Conservation (phyloP, 2,329 filamentous ascomycete species). For the Diaporthe sp. region DNA sequence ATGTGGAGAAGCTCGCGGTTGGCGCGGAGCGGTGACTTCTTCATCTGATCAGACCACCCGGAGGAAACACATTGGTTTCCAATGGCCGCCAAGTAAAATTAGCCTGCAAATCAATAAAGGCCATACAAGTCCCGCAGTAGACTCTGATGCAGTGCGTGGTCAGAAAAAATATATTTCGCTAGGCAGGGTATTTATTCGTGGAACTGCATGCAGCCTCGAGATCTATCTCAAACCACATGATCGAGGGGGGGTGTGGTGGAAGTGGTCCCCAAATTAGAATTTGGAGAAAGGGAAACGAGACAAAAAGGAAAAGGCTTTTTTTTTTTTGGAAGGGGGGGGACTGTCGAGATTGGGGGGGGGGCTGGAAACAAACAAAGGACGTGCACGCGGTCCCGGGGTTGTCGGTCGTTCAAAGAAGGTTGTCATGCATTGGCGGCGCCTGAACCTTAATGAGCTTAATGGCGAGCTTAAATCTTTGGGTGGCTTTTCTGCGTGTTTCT, state of each 20-base stretch:
- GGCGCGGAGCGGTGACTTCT: slow-evolving; percentile 2
- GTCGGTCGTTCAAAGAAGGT: slow-evolving; percentile 40
- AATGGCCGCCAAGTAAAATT: slow-evolving; percentile 7
- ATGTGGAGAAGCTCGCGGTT: neutral
- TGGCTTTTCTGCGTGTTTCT: slow-evolving; percentile 19
- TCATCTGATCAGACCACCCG: slow-evolving; percentile 8
- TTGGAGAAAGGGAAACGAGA: slow-evolving; percentile 1
- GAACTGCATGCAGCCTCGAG: slow-evolving; percentile 14
- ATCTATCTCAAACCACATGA: slow-evolving; percentile 26
- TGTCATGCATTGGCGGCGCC: slow-evolving; percentile 40
- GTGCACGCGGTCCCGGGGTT: slow-evolving; percentile 32
- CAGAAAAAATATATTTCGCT: neutral
- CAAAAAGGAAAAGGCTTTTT: neutral
- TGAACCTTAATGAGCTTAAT: slow-evolving; percentile 43
- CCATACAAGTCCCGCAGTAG: slow-evolving; percentile 11
- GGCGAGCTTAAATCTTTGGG: slow-evolving; percentile 38
- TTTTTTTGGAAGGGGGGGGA: neutral
- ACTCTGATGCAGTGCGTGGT: slow-evolving; percentile 9
- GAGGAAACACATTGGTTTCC: neutral
- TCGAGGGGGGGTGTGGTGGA: neutral
- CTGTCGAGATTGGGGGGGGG: neutral
- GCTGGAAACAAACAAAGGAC: slow-evolving; percentile 27
- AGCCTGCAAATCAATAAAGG: slow-evolving; percentile 9
- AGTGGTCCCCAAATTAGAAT: slow-evolving; percentile 21
- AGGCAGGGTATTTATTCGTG: slow-evolving; percentile 21